phyloP scores from a whole-genome alignment of 2,329 filamentous ascomycete species.

The Monosporascus sp. region DNA sequence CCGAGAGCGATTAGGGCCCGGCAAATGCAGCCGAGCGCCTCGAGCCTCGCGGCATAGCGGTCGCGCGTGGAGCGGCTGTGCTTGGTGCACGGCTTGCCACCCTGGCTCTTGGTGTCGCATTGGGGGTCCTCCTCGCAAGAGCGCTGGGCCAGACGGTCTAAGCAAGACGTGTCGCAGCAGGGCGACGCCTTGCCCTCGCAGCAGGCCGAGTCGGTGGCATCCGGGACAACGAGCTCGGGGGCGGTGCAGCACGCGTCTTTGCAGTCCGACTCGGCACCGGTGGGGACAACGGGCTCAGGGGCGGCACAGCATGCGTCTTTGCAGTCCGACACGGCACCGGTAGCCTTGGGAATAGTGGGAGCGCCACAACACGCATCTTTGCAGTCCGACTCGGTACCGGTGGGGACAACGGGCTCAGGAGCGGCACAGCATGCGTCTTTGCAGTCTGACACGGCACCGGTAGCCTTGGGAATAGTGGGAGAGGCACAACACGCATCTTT shows the following conservation, averaged over 20 bases:
- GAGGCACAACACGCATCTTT: conserved; percentile 10
- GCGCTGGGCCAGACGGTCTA: conserved; percentile 16
- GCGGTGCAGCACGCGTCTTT: conserved; percentile 11
- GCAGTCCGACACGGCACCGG: conserved; percentile 1
- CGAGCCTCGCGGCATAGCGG: conserved; percentile 37
- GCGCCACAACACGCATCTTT: conserved; percentile 10
- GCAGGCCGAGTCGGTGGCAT: conserved; percentile 7
- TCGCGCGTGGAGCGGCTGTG: conserved; percentile 31
- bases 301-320: conserved; percentile 10
- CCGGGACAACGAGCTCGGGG: neutral
- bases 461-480: neutral
- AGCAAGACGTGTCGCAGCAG: conserved; percentile 34
- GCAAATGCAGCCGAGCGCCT: conserved; percentile 49
- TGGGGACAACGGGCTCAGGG: neutral
- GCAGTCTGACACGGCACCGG: conserved; percentile 1
- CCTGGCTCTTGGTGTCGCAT: conserved; percentile 9
- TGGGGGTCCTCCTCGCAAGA: conserved; percentile 4
- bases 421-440: conserved; percentile 10
- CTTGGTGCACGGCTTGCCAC: conserved; percentile 24
- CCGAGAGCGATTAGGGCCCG: conserved; percentile 46
- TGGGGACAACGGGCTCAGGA: neutral
- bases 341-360: neutral
- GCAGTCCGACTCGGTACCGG: conserved; percentile 1
- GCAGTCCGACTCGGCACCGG: conserved; percentile 1
- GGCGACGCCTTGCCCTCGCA: conserved; percentile 15